These are phyloP conservation scores for Aquilaria agallochum DNA, from an alignment of 441 rosid species.

Conservation along the genomic window DNA sequence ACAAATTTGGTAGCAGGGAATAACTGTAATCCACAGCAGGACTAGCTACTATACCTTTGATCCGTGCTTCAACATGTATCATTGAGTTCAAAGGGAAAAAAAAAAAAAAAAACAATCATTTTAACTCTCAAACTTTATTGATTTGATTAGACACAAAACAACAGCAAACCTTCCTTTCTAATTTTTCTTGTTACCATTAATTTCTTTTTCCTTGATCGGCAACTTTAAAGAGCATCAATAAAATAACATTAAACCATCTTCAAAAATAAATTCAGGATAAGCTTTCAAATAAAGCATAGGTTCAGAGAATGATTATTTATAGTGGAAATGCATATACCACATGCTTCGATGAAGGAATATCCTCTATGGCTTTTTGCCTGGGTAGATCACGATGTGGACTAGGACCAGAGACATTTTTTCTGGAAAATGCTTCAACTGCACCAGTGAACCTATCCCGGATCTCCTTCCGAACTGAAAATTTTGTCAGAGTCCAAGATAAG, in stretches of 20 bases:
- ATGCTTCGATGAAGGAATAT: slow-evolving; percentile 55
- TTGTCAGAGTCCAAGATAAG: background rate
- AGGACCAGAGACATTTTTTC: slow-evolving; percentile 53
- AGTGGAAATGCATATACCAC: slow-evolving; percentile 24
- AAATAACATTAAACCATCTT: background rate
- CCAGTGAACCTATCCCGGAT: slow-evolving; percentile 81
- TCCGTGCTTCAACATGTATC: too few relatives aligned
- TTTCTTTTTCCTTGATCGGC: too few relatives aligned
- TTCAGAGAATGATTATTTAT: background rate
- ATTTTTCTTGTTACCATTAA: too few relatives aligned
- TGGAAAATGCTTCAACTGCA: slow-evolving; percentile 87
- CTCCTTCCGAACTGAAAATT: slow-evolving; percentile 67
- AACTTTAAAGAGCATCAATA: too few relatives aligned
- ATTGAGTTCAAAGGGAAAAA: too few relatives aligned
- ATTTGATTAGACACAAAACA: too few relatives aligned
- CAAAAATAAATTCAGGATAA: background rate
- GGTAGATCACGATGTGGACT: slow-evolving; percentile 60
- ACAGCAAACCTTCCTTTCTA: too few relatives aligned
- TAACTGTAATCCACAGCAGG: too few relatives aligned
- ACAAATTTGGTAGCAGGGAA: too few relatives aligned
- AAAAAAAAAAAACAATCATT: too few relatives aligned
- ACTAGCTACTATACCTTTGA: too few relatives aligned
- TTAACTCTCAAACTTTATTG: too few relatives aligned
- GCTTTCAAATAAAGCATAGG: background rate
- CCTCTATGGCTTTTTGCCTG: slow-evolving; percentile 59